Evolutionary conservation across 805 yeast genomes (phyloP), one percentile per base, ranked within the genome.

Genomic region (Priceomyces medius): DNA sequence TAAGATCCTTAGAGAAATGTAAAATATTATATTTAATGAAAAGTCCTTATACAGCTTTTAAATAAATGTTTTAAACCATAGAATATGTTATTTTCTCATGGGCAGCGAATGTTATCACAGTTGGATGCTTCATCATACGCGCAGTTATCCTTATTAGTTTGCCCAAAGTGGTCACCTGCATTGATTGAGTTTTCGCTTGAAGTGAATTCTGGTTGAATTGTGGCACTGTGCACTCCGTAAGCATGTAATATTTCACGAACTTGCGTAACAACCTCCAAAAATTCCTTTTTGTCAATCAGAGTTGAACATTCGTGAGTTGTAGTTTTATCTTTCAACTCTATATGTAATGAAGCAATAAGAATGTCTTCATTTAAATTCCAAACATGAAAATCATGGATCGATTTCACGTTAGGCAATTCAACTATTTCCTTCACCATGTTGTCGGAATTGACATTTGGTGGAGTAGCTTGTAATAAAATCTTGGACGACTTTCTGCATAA

Each of bases 361-460:
- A 86, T 76, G 46, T 82, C 84, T 65, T 91, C 99, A 37, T 90
- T 87, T 51, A 91, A 75, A 59, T 89, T 91, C 99, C 99, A 91
- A 44, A 91, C 83, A 63, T 91, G 99, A 73, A 91, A 83, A 64
- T 91, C 99, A 62, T 91, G 99, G 23, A 93, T 83, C 2, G 95
- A 85, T 43, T 78, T 74, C 38, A 91, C 91, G 19, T 90, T 86
- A 1, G 80, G 76, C 14, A 93, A 71, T 13, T 76, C 66, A 27
- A 80, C 63, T 34, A 91, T 83, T 46, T 86, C 87, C 37, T 73
- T 68, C 44, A 82, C 78, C 33, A 93, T 87, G 21, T 75, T 76
- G 47, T 85, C 84, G 14, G 95, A 83, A 51, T 88, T 80, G 41
- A 93, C 73, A 31, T 82, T 74, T n/a, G 83, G 74, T 17, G 99